phyloP scores from a whole-genome alignment of 177 flowering plant species.

The Telopea speciosissima region DNA sequence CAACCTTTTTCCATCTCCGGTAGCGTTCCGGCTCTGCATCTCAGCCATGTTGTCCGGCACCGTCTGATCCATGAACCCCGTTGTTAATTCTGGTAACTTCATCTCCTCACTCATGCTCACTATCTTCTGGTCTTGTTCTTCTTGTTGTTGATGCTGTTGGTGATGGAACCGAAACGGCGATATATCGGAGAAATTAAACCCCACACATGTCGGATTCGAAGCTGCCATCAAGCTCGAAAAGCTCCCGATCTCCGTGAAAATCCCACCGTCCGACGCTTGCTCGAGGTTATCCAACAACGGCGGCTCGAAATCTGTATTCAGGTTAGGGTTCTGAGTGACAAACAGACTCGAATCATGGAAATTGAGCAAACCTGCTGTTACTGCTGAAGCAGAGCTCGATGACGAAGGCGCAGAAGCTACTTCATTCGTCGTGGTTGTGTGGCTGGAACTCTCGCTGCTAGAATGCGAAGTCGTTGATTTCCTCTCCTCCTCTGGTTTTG shows the following conservation, averaged over 20 bases:
- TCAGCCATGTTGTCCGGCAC: conserved; percentile 28
- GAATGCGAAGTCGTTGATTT: conserved; percentile 34
- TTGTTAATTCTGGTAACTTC: conserved; percentile 29
- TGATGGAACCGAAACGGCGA: conserved; percentile 22
- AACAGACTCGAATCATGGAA: conserved; percentile 7
- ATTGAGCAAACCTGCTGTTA: neutral
- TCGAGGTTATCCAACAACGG: conserved; percentile 11
- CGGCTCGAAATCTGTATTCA: conserved; percentile 14
- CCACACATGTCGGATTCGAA: conserved; percentile 24
- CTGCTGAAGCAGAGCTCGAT: conserved; percentile 2
- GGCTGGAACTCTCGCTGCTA: conserved; percentile 52
- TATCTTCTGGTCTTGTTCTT: conserved; percentile 16
- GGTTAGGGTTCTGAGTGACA: conserved; percentile 1
- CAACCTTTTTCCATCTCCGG: conserved; percentile 20
- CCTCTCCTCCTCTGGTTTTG: conserved; percentile 8
- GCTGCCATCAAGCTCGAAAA: conserved; percentile 47
- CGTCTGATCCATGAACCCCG: conserved; percentile 34
- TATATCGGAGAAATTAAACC: conserved; percentile 22
- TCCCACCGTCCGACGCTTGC: conserved; percentile 16
- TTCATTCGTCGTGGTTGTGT: conserved; percentile 23
- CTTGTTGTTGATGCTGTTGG: neutral
- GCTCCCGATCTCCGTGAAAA: conserved; percentile 41
- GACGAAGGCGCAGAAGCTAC: conserved; percentile 11
- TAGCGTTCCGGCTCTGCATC: conserved; percentile 18
- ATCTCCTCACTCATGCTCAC: conserved; percentile 13